Conservation (phyloP, 2,329 filamentous ascomycete genomes). For the Curvularia sp. region DNA sequence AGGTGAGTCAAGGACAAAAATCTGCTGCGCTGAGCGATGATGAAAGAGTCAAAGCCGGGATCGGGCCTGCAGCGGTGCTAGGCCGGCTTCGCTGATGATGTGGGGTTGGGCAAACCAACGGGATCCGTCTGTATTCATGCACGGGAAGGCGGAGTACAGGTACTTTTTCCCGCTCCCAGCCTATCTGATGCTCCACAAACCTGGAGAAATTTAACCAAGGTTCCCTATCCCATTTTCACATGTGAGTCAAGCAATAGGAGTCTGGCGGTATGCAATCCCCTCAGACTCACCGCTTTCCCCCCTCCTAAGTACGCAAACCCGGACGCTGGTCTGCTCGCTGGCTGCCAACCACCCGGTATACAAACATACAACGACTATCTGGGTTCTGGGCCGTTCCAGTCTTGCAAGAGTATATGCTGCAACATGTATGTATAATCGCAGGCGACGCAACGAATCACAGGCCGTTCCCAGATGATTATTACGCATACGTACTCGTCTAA, state of each 20-base stretch:
- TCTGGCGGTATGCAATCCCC: slow-evolving; percentile 1
- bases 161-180: slow-evolving; percentile 17
- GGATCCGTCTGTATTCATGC: slow-evolving; percentile 8
- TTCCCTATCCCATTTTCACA: neutral
- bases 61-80: slow-evolving; percentile 28
- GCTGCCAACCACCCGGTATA: slow-evolving; percentile 5
- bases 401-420: neutral
- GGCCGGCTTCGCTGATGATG: slow-evolving; percentile 17
- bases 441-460: slow-evolving; percentile 1
- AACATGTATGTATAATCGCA: neutral
- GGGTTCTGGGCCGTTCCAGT: neutral
- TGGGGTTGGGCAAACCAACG: slow-evolving; percentile 23
- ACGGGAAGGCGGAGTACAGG: slow-evolving; percentile 20
- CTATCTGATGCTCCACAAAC: slow-evolving; percentile 16
- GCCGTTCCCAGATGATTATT: neutral
- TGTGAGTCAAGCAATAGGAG: slow-evolving; percentile 3
- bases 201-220: slow-evolving; percentile 18
- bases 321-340: slow-evolving; percentile 1
- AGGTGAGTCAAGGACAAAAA: slow-evolving; percentile 49
- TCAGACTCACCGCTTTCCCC: slow-evolving; percentile 5
- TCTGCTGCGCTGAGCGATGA: slow-evolving; percentile 40
- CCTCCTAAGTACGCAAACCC: too few relatives aligned
- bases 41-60: slow-evolving; percentile 41
- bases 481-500: neutral
- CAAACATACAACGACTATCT: slow-evolving; percentile 4